Percentiles rank a stretch among this genome's conserved stretches.
Conservation (phyloP, 305 asterid genomes). For the Plantago coronopus region DNA sequence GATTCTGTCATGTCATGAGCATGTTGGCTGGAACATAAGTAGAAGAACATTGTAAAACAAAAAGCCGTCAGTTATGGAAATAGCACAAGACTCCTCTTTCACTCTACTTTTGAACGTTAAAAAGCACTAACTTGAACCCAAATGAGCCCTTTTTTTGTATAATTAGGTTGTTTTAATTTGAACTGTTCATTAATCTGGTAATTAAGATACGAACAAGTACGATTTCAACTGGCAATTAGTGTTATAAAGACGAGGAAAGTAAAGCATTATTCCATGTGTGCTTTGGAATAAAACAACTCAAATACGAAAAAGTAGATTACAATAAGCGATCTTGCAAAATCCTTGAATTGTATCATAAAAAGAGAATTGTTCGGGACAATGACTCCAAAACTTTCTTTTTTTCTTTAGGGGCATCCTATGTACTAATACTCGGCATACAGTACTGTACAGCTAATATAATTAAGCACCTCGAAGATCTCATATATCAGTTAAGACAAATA, state of each 20-base stretch:
- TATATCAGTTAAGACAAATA: neutral
- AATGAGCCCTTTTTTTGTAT: slow-evolving; percentile 23
- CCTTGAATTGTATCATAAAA: slow-evolving; percentile 13
- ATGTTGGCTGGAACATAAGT: slow-evolving; percentile 21
- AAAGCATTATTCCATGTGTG: slow-evolving; percentile 23
- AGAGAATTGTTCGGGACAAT: slow-evolving; percentile 19
- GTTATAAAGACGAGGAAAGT: slow-evolving; percentile 28
- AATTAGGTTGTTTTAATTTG: slow-evolving; percentile 25
- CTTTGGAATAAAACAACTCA: slow-evolving; percentile 29
- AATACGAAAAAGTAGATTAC: neutral
- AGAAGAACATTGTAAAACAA: slow-evolving; percentile 18
- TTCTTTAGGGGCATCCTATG: slow-evolving; percentile 44
- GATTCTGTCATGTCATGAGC: slow-evolving; percentile 22
- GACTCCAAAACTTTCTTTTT: slow-evolving; percentile 28
- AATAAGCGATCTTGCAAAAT: neutral
- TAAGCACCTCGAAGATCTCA: too few relatives aligned
- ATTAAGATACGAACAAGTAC: slow-evolving; percentile 16
- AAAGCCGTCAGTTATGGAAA: slow-evolving; percentile 42
- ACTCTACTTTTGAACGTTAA: slow-evolving; percentile 32
- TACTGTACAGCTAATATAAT: too few relatives aligned
- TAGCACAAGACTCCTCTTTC: slow-evolving; percentile 36
- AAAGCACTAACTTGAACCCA: slow-evolving; percentile 26
- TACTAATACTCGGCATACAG: slow-evolving; percentile 13
- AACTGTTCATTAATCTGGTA: neutral
- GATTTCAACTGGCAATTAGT: slow-evolving; percentile 22